These are phyloP conservation scores for Samsoniella hepiali DNA, from an alignment of 2,329 filamentous ascomycete species.

Conservation along the genomic window DNA sequence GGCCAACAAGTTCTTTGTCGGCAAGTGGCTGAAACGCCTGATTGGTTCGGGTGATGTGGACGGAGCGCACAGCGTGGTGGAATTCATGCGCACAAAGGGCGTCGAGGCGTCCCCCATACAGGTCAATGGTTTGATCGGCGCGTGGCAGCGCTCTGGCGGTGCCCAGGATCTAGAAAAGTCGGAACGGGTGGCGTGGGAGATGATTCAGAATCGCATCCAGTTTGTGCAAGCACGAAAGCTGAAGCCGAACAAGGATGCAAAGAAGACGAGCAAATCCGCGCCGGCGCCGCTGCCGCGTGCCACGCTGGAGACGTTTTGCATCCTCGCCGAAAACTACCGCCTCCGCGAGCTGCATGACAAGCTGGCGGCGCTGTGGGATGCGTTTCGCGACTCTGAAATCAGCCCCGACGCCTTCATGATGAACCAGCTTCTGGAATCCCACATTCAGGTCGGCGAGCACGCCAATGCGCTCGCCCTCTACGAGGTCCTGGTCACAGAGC, in stretches of 20 bases:
- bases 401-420: slow-evolving; percentile 70
- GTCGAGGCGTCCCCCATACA: slow-evolving; percentile 70
- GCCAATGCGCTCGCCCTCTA: slow-evolving; percentile 56
- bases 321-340: slow-evolving; percentile 71
- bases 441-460: slow-evolving; percentile 57
- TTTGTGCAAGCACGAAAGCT: slow-evolving; percentile 51
- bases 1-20: slow-evolving; percentile 77
- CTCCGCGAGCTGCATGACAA: slow-evolving; percentile 55
- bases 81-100: slow-evolving; percentile 69
- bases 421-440: slow-evolving; percentile 71
- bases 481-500: slow-evolving; percentile 47
- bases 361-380: slow-evolving; percentile 59
- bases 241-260: not conserved
- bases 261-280: slow-evolving; percentile 1
- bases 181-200: slow-evolving; percentile 68
- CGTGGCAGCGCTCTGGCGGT: slow-evolving; percentile 66
- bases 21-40: slow-evolving; percentile 83
- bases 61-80: slow-evolving; percentile 68
- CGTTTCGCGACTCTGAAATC: slow-evolving; percentile 62
- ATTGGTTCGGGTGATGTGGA: slow-evolving; percentile 69
- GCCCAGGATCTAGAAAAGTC: slow-evolving; percentile 55
- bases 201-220: slow-evolving; percentile 67
- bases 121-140: slow-evolving; percentile 77
- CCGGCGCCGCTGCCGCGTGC: slow-evolving; percentile 50
- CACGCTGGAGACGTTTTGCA: slow-evolving; percentile 73